Conservation (phyloP, 208 protist genomes). For the Crithidia bombi region DNA sequence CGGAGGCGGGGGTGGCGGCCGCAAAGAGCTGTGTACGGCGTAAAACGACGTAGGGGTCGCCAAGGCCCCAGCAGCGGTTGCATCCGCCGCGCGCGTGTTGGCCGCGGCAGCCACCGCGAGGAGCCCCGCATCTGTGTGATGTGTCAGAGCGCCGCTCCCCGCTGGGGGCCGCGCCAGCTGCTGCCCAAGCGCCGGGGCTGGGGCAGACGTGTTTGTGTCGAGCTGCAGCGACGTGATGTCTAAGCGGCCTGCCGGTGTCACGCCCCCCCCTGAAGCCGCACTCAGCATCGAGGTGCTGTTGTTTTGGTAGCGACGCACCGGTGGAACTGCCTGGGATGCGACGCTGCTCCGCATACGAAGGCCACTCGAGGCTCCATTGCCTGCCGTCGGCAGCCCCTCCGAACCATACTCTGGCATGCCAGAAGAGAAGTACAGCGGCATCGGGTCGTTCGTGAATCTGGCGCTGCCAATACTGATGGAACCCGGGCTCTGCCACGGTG, state of each 20-base stretch:
- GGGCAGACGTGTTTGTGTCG: not conserved
- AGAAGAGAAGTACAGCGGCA: conserved; percentile 2
- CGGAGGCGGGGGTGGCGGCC: not conserved
- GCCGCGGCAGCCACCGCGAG: no score
- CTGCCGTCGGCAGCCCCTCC: not conserved
- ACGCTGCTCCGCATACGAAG: not conserved
- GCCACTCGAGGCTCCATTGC: not conserved
- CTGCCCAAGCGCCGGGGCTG: no score
- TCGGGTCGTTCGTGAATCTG: not conserved
- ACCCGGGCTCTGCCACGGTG: conserved; percentile 14
- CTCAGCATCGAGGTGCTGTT: not conserved
- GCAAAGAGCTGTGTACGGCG: not conserved
- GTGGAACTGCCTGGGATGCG: not conserved
- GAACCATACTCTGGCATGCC: not conserved
- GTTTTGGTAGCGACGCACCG: conserved; percentile 1
- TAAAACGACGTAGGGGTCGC: not conserved
- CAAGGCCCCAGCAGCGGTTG: no score
- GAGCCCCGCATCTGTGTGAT: no score
- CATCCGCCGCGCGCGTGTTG: no score
- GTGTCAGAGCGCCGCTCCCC: no score
- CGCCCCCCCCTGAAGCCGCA: not conserved
- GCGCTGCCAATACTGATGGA: conserved; percentile 16
- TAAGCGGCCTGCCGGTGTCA: not conserved
- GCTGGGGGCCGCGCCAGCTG: no score
- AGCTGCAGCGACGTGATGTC: not conserved